Evolutionary conservation across 2,329 filamentous ascomycete genomes (phyloP).

Genomic region (Paecilomyces niveus): DNA sequence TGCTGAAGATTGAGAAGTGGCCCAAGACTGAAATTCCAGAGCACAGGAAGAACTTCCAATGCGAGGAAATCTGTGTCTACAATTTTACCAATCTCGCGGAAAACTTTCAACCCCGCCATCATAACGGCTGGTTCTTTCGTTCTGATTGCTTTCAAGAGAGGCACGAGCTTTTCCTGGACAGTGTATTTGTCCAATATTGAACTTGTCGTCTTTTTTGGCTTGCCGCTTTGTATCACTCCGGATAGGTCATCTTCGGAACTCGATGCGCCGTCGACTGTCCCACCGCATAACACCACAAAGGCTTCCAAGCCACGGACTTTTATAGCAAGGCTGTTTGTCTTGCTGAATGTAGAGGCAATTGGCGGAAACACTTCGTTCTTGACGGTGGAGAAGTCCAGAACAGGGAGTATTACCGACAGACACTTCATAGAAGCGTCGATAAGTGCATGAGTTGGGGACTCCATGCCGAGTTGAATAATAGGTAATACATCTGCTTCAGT

Average conservation of each 20-base stretch:
- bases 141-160: conserved; percentile 84
- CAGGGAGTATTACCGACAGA: conserved; percentile 71
- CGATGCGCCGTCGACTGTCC: conserved; percentile 46
- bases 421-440: conserved; percentile 79
- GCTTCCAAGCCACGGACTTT: conserved; percentile 89
- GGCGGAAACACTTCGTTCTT: conserved; percentile 96
- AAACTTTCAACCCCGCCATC: conserved; percentile 81
- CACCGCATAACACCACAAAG: conserved; percentile 83
- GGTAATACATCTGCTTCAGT: conserved; percentile 67
- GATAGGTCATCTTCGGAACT: conserved; percentile 63
- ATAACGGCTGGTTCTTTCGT: conserved; percentile 97
- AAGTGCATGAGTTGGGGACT: conserved; percentile 81
- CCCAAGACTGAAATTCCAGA: conserved; percentile 89
- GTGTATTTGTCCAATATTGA: conserved; percentile 94
- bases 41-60: conserved; percentile 77
- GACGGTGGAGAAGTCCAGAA: conserved; percentile 91
- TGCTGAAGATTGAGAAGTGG: conserved; percentile 80
- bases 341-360: conserved; percentile 82
- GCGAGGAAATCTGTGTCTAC: conserved; percentile 89
- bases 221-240: conserved; percentile 49
- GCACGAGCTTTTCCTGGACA: conserved; percentile 94
- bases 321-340: conserved; percentile 87
- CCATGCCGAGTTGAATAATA: conserved; percentile 73
- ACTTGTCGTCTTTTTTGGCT: conserved; percentile 57
- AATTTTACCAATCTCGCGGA: conserved; percentile 71